These are phyloP conservation scores for Saturnispora galanensis DNA, from an alignment of 805 yeast species.

Conservation along the genomic window DNA sequence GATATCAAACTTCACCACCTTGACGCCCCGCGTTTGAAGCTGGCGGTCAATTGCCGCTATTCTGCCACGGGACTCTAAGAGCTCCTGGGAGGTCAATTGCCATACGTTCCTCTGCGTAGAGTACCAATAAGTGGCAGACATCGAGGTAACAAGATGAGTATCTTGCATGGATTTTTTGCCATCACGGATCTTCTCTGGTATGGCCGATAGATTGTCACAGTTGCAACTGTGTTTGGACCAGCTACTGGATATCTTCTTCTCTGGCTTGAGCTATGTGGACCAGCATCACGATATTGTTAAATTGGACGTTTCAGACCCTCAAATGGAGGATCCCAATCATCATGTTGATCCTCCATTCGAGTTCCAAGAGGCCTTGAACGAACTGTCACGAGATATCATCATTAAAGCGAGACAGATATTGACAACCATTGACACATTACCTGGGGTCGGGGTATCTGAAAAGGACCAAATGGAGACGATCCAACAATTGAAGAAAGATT, in stretches of 20 bases:
- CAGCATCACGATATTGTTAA: slow-evolving; percentile 58
- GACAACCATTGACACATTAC: slow-evolving; percentile 76
- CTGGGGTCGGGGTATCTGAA: slow-evolving; percentile 84
- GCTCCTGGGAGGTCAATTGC: slow-evolving; percentile 63
- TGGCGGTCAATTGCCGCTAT: slow-evolving; percentile 17
- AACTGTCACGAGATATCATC: slow-evolving; percentile 76
- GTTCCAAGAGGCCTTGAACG: slow-evolving; percentile 46
- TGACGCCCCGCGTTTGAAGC: slow-evolving; percentile 1
- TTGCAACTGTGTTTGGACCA: slow-evolving; percentile 82
- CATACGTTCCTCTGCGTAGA: slow-evolving; percentile 75
- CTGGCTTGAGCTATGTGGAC: slow-evolving; percentile 71
- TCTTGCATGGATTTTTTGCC: too few species aligned
- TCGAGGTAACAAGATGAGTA: slow-evolving; percentile 10
- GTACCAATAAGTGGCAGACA: slow-evolving; percentile 85
- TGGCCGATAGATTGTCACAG: slow-evolving; percentile 87
- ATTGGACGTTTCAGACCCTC: slow-evolving; percentile 38
- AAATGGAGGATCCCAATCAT: slow-evolving; percentile 55
- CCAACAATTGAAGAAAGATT: slow-evolving; percentile 48
- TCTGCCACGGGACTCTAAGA: slow-evolving; percentile 24
- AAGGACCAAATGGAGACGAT: slow-evolving; percentile 61
- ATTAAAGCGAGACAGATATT: slow-evolving; percentile 80
- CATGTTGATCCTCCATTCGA: slow-evolving; percentile 29
- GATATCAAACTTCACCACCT: slow-evolving; percentile 33
- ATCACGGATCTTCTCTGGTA: slow-evolving; percentile 15
- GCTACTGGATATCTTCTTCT: slow-evolving; percentile 68